phyloP scores from a whole-genome alignment of 2,329 filamentous ascomycete genomes.

The Fusarium humuli region DNA sequence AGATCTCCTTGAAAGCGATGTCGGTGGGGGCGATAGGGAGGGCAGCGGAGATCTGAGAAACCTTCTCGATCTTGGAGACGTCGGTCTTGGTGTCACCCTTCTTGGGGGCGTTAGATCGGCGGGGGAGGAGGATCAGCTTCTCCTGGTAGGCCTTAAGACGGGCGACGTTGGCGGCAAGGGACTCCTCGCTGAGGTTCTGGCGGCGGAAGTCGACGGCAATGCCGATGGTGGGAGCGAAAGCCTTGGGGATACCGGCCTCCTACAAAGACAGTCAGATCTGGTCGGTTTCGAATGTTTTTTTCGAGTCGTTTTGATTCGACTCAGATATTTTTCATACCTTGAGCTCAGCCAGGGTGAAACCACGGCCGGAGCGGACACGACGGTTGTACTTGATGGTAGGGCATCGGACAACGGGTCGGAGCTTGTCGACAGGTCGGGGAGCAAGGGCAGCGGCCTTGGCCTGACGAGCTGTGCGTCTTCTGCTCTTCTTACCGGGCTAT shows the following conservation, averaged over 20 bases:
- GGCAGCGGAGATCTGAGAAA: constrained; percentile 59
- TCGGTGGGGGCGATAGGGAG: constrained; percentile 80
- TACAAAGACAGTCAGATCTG: constrained; percentile 58
- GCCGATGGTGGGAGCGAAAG: constrained; percentile 94
- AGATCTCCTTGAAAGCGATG: constrained; percentile 77
- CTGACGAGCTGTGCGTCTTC: constrained; percentile 89
- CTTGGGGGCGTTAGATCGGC: constrained; percentile 94
- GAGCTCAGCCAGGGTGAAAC: constrained; percentile 96
- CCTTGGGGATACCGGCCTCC: constrained; percentile 96
- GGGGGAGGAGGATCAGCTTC: constrained; percentile 97
- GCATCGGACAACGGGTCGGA: constrained; percentile 96
- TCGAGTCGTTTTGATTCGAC: not conserved
- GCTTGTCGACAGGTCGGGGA: constrained; percentile 95
- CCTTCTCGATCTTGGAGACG: constrained; percentile 72
- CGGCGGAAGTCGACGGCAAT: constrained; percentile 97
- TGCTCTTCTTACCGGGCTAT: constrained; percentile 95
- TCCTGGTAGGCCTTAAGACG: constrained; percentile 98
- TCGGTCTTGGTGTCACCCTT: constrained; percentile 92
- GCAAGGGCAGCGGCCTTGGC: constrained; percentile 95
- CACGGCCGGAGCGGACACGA: constrained; percentile 93
- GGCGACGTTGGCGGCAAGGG: constrained; percentile 92
- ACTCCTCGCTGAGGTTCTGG: constrained; percentile 97
- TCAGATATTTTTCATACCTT: constrained; percentile 75
- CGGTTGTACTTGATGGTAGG: constrained; percentile 99
- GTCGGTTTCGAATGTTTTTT: not conserved